Conservation (phyloP, 192 early-diverging fungal genomes). For the Mortierella alpina region DNA sequence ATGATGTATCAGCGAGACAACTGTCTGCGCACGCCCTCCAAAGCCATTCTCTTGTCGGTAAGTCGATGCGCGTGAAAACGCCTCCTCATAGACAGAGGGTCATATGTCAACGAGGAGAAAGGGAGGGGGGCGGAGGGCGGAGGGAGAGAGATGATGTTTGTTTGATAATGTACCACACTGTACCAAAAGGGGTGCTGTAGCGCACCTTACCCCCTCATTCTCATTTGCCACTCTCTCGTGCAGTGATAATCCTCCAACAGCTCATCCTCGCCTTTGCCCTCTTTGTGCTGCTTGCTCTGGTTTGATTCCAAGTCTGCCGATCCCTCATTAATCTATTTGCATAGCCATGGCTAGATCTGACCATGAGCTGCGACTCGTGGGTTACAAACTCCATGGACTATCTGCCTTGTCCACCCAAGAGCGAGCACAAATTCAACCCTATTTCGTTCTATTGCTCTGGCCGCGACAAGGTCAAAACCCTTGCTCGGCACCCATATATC, state of each 20-base stretch:
- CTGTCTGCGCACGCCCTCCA: constrained; percentile 57
- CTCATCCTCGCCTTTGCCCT: background rate
- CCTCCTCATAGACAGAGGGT: background rate
- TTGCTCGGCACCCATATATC: constrained; percentile 63
- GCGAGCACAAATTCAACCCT: constrained; percentile 54
- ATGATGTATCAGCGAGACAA: constrained; percentile 71
- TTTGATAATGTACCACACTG: background rate
- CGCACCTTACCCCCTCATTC: background rate
- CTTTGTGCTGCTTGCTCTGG: background rate
- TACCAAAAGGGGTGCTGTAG: background rate
- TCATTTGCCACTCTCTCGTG: constrained; percentile 3
- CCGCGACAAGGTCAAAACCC: constrained; percentile 27
- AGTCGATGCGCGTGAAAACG: constrained; percentile 9
- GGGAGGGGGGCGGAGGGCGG: too few relatives aligned
- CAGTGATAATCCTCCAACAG: background rate
- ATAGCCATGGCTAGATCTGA: constrained; percentile 68
- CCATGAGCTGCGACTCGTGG: constrained; percentile 65
- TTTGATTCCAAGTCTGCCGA: background rate
- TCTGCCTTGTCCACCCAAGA: constrained; percentile 40
- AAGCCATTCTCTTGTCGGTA: constrained; percentile 71
- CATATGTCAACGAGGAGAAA: background rate
- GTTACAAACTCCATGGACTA: constrained; percentile 51
- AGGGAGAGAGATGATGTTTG: too few relatives aligned
- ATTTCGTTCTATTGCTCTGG: constrained; percentile 56
- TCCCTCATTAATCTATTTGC: background rate